phyloP scores from a whole-genome alignment of 2,329 filamentous ascomycete species.

The Diaporthe helianthi region DNA sequence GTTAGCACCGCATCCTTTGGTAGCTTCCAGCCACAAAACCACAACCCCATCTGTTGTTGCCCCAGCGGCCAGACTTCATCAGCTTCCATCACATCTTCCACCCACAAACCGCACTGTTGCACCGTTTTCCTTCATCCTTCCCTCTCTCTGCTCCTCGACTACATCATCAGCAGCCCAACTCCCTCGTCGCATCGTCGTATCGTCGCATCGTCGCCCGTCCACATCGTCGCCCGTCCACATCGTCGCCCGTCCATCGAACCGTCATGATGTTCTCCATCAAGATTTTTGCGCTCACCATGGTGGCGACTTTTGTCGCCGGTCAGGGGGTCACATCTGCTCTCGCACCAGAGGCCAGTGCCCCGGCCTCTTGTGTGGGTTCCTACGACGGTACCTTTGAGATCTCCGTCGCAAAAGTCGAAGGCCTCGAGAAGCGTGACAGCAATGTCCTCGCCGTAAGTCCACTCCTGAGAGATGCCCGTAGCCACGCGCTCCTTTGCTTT shows the following conservation, averaged over 20 bases:
- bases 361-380: slow-evolving; percentile 59
- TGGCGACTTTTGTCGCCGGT: slow-evolving; percentile 50
- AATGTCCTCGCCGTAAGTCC: slow-evolving; percentile 40
- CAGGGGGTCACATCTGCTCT: slow-evolving; percentile 55
- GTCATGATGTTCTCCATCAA: slow-evolving; percentile 41
- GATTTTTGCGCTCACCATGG: slow-evolving; percentile 51
- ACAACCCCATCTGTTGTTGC: background rate
- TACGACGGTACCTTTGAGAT: slow-evolving; percentile 65
- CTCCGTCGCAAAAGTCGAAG: slow-evolving; percentile 53
- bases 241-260: too few species aligned
- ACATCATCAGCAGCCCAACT: background rate
- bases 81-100: slow-evolving; percentile 1
- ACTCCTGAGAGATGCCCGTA: background rate
- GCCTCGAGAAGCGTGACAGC: slow-evolving; percentile 46
- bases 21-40: slow-evolving; percentile 17
- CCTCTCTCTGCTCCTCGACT: background rate
- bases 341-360: slow-evolving; percentile 49
- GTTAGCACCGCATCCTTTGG: slow-evolving; percentile 24
- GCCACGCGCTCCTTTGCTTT: background rate
- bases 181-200: background rate
- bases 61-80: background rate
- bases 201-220: too few species aligned
- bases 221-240: too few species aligned
- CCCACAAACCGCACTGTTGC: background rate
- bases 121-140: background rate